Evolutionary conservation across 768 basidiomycete genomes (phyloP).

Genomic region (Xerocomellus amylosporus): DNA sequence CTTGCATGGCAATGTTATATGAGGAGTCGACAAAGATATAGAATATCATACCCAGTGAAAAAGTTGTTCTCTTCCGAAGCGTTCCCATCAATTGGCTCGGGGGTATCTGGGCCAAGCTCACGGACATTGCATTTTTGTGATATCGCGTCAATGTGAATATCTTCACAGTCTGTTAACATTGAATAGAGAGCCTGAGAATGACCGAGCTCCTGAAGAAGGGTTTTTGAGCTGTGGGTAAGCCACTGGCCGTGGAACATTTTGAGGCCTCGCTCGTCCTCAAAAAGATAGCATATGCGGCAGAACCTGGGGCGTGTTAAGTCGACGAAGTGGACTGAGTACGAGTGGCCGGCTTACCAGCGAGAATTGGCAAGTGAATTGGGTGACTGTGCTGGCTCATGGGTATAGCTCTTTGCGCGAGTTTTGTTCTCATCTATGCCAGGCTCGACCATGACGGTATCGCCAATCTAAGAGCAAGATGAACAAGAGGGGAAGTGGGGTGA

Average conservation of each 20-base stretch:
- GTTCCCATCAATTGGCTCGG: constrained; percentile 47
- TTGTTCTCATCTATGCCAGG: constrained; percentile 50
- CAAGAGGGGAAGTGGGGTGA: not conserved
- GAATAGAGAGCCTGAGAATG: constrained; percentile 61
- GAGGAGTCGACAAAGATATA: not conserved
- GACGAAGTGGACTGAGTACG: not conserved
- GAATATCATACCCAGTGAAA: constrained; percentile 48
- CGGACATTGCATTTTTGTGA: constrained; percentile 55
- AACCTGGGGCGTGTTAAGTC: constrained; percentile 49
- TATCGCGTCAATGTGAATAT: constrained; percentile 54
- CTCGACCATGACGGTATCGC: constrained; percentile 62
- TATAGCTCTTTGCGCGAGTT: constrained; percentile 40
- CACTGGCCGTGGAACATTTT: constrained; percentile 72
- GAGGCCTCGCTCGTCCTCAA: constrained; percentile 36
- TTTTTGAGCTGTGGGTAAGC: constrained; percentile 62
- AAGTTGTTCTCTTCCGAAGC: constrained; percentile 45
- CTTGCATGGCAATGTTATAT: constrained; percentile 31
- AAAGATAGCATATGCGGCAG: constrained; percentile 63
- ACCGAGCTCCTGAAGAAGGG: constrained; percentile 61
- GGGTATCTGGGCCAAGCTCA: constrained; percentile 39
- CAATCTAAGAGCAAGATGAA: constrained; percentile 41
- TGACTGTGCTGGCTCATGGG: constrained; percentile 42
- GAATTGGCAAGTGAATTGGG: constrained; percentile 54
- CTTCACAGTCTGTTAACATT: constrained; percentile 52
- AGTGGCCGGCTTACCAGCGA: constrained; percentile 50